Evolutionary conservation across 495 filamentous ascomycete genomes (phyloP).

Genomic region (Penicillium angulare): DNA sequence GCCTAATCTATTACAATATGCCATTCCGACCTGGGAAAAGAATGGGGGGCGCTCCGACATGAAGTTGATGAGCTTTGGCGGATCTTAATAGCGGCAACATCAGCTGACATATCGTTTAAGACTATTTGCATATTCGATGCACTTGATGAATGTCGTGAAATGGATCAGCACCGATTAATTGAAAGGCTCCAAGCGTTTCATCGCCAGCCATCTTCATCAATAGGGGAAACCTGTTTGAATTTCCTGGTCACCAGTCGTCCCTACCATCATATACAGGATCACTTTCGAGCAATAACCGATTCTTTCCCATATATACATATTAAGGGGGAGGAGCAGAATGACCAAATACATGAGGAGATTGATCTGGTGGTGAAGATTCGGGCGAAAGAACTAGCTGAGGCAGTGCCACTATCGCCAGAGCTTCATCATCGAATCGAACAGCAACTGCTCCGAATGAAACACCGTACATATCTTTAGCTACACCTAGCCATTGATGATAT

Average conservation of each 20-base stretch:
- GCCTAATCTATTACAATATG: conserved; percentile 23
- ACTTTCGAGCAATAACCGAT: conserved; percentile 19
- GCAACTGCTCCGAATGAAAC: conserved; percentile 20
- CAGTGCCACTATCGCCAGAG: conserved; percentile 5
- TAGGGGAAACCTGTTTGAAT: conserved; percentile 24
- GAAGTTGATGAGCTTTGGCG: conserved; percentile 31
- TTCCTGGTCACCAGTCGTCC: conserved; percentile 46
- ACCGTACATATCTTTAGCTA: conserved; percentile 42
- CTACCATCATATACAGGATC: conserved; percentile 32
- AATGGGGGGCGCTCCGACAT: conserved; percentile 23
- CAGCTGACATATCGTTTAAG: conserved; percentile 12
- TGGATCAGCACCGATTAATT: conserved; percentile 20
- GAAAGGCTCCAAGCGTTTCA: conserved; percentile 16
- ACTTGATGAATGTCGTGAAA: conserved; percentile 38
- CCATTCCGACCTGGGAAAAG: conserved; percentile 21
- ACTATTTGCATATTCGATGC: conserved; percentile 42
- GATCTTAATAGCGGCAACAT: conserved; percentile 22
- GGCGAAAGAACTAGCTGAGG: conserved; percentile 25
- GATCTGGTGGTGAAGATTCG: conserved; percentile 31
- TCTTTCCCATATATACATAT: conserved; percentile 30
- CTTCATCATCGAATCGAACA: conserved; percentile 9
- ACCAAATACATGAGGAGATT: conserved; percentile 36
- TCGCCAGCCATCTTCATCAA: neutral
- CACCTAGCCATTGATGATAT: conserved; percentile 25
- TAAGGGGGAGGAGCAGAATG: conserved; percentile 34